These are phyloP conservation scores for Fusarium brachygibbosum DNA, from an alignment of 2,329 filamentous ascomycete species.

Conservation along the genomic window DNA sequence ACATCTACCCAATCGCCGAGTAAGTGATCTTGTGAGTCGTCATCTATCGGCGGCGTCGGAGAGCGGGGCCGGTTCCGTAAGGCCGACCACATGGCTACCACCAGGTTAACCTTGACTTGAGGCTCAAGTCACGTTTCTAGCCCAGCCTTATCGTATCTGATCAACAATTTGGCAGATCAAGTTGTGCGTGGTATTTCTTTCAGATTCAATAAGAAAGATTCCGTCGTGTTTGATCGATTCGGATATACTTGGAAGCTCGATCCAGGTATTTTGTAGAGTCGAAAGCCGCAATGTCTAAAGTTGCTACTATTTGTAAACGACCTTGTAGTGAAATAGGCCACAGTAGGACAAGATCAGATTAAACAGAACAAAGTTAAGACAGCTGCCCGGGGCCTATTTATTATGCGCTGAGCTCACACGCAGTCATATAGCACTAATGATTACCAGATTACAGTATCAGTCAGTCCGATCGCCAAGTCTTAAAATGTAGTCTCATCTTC, in stretches of 20 bases:
- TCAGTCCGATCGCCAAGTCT: constrained; percentile 26
- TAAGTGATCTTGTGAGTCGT: constrained; percentile 31
- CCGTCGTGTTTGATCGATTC: background rate
- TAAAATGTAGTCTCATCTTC: constrained; percentile 24
- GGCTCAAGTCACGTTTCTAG: constrained; percentile 18
- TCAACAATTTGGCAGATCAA: background rate
- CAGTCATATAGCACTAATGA: constrained; percentile 19
- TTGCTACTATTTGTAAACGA: background rate
- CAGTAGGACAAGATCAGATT: background rate
- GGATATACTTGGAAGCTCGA: background rate
- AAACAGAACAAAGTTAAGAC: background rate
- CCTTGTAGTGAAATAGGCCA: background rate
- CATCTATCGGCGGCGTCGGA: constrained; percentile 3
- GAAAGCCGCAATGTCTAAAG: background rate
- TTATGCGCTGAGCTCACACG: constrained; percentile 31
- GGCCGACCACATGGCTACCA: constrained; percentile 19
- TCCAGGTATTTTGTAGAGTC: background rate
- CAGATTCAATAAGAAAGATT: background rate
- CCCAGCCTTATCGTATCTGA: constrained; percentile 11
- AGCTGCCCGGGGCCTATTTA: constrained; percentile 37
- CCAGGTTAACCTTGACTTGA: constrained; percentile 10
- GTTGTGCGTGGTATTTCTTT: background rate
- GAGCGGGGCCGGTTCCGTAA: constrained; percentile 35
- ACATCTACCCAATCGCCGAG: constrained; percentile 40
- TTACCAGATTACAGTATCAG: constrained; percentile 3